These are phyloP conservation scores for Hansenula anomala DNA, from an alignment of 1,139 yeast genomes.

Conservation along the genomic window DNA sequence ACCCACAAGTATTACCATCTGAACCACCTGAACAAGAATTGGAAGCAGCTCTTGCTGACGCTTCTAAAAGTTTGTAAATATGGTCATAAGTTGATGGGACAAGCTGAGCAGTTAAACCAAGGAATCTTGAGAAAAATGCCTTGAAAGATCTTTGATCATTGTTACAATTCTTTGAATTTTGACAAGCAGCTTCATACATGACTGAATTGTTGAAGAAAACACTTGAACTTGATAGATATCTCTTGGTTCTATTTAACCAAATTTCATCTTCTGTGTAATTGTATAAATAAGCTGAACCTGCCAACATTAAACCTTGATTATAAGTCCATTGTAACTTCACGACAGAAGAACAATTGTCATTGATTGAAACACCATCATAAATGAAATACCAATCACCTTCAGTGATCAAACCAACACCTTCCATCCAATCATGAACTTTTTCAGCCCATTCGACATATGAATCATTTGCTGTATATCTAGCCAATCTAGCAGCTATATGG, in stretches of 20 bases:
- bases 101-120: conserved; percentile 70
- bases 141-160: conserved; percentile 89
- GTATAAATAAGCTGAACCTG: conserved; percentile 82
- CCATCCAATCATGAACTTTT: conserved; percentile 79
- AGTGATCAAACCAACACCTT: conserved; percentile 49
- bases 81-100: conserved; percentile 57
- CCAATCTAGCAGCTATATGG: conserved; percentile 82
- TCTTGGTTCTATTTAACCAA: conserved; percentile 63
- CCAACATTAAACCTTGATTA: conserved; percentile 74
- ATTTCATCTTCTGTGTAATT: conserved; percentile 61
- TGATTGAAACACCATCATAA: conserved; percentile 74
- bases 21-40: conserved; percentile 78
- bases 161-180: conserved; percentile 58
- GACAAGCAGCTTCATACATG: conserved; percentile 84
- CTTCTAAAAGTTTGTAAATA: conserved; percentile 46
- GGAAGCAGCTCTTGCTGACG: conserved; percentile 79
- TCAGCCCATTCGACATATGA: conserved; percentile 80
- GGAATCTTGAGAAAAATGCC: conserved; percentile 71
- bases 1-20: conserved; percentile 89
- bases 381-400: conserved; percentile 45
- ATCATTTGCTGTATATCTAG: conserved; percentile 71
- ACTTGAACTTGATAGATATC: conserved; percentile 46
- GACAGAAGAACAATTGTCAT: conserved; percentile 55
- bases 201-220: conserved; percentile 58
- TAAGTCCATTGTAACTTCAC: conserved; percentile 78